Evolutionary conservation across 1,139 yeast species (phyloP).

Genomic region (Kodamaea anthophila): DNA sequence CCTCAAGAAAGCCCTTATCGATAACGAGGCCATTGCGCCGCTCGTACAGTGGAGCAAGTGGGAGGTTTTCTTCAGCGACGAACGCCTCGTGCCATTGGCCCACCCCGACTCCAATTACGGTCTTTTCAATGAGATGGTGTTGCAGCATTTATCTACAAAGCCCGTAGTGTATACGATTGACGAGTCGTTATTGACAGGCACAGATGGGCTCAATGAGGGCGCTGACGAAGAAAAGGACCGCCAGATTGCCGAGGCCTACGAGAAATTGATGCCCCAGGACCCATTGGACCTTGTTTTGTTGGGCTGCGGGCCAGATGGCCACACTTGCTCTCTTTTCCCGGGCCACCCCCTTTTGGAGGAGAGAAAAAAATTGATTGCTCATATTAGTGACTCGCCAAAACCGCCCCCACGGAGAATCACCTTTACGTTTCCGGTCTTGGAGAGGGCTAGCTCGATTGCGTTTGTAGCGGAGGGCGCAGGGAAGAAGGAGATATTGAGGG

Average conservation of each 20-base stretch:
- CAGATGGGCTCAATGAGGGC: slow-evolving; percentile 38
- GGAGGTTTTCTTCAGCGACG: slow-evolving; percentile 97
- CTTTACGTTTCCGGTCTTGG: slow-evolving; percentile 59
- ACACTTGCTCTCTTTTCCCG: slow-evolving; percentile 73
- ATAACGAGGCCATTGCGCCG: slow-evolving; percentile 39
- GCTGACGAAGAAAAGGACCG: slow-evolving; percentile 34
- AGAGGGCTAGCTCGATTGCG: slow-evolving; percentile 51
- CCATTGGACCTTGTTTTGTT: slow-evolving; percentile 53
- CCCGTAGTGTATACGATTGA: slow-evolving; percentile 50
- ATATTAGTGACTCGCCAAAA: slow-evolving; percentile 60
- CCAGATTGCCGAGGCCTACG: slow-evolving; percentile 48
- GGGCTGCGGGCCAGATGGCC: slow-evolving; percentile 82
- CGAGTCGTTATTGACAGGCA: slow-evolving; percentile 40
- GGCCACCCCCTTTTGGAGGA: slow-evolving; percentile 44
- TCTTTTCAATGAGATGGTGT: slow-evolving; percentile 51
- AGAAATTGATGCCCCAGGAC: slow-evolving; percentile 35
- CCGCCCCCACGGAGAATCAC: slow-evolving; percentile 77
- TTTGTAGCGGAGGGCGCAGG: slow-evolving; percentile 90
- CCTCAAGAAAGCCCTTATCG: slow-evolving; percentile 63
- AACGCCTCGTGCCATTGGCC: slow-evolving; percentile 84
- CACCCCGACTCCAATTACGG: slow-evolving; percentile 70
- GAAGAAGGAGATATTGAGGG: slow-evolving; percentile 66
- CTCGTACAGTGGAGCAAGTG: slow-evolving; percentile 64
- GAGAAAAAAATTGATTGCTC: slow-evolving; percentile 31
- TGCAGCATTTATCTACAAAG: slow-evolving; percentile 35